Evolutionary conservation across 257 asterid species (phyloP), one percentile per base, ranked within the genome.

Genomic region (Fraxinus americana): DNA sequence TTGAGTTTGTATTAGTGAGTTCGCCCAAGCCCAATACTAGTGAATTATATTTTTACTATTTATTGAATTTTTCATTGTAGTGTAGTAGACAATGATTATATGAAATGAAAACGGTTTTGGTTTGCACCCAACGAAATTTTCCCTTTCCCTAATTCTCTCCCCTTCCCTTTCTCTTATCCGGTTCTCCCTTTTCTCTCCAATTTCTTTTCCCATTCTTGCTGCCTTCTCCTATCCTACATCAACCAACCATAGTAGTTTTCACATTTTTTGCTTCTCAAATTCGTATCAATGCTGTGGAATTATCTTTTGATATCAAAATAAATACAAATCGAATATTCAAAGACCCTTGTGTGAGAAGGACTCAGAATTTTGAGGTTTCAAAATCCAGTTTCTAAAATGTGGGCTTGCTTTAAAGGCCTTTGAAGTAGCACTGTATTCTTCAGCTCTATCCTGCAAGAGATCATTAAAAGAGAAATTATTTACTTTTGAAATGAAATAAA

Each of bases 371-470:
- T 78, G 89, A 82, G 92, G 97, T 79, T 91, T 92, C 84, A 78
- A 32, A 77, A 85, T 82, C 99, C 98, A 94, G 89, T 92, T 89
- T 45, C 76, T 84, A 74, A 94, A 94, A 80, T 83, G 81, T 48
- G 87, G 89, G 85, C 94, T 87, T 75, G 77, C 88, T 83, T 91
- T 90, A 48, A 92, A 87, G 80, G 86, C 79, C 89, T 82, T 88
- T n/a, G 94, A 94, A 69, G 88, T 83, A 81, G 88, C 85, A 81
- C 29, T 29, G 80, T 94, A 94, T 65, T 84, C 91, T 63, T 81
- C 80, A 12, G 94, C 91, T 81, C 72, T 23, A 65, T 79, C 92
- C 98, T 94, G 97, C 81, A 82, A 83, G 72, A 48, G 52, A 48
- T 32, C 50, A 52, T 34, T 45, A 25, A 68, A 74, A 68, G 35